phyloP scores from a whole-genome alignment of 306 rosid species.

The Prunus davidiana region DNA sequence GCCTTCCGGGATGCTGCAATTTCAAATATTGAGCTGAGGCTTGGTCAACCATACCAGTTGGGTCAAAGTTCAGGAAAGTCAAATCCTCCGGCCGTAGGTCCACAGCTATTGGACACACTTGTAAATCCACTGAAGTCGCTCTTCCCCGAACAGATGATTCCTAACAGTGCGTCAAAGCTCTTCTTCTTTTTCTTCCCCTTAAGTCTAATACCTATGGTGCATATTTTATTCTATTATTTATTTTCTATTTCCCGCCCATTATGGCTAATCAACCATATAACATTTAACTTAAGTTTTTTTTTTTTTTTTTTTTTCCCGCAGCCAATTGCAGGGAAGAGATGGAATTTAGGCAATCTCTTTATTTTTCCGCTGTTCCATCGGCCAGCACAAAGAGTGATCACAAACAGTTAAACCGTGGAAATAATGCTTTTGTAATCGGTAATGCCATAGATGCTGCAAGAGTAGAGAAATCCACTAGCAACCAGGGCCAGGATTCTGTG shows the following conservation, averaged over 20 bases:
- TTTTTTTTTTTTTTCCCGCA: conserved; percentile 30
- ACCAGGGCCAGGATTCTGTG: conserved; percentile 29
- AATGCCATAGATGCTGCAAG: conserved; percentile 29
- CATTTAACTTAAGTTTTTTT: conserved; percentile 6
- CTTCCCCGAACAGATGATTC: conserved; percentile 35
- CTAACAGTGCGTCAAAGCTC: conserved; percentile 45
- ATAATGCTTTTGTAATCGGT: conserved; percentile 31
- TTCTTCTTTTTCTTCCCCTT: conserved; percentile 8
- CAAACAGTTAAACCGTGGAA: conserved; percentile 32
- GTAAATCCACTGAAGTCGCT: conserved; percentile 39
- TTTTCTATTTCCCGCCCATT: conserved; percentile 9
- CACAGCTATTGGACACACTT: conserved; percentile 33
- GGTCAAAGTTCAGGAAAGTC: conserved; percentile 33
- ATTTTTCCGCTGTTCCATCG: conserved; percentile 27
- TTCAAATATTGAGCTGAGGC: conserved; percentile 58
- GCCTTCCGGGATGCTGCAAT: conserved; percentile 38
- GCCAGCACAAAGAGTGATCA: conserved; percentile 28
- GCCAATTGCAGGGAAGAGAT: conserved; percentile 28
- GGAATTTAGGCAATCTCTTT: conserved; percentile 24
- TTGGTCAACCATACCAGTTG: conserved; percentile 55
- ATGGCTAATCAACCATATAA: conserved; percentile 23
- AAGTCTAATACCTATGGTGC: conserved; percentile 17
- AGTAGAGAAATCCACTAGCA: conserved; percentile 21
- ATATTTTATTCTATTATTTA: neutral
- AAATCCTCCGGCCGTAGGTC: conserved; percentile 36